Evolutionary conservation across 257 asterid species (phyloP).

Genomic region (Gentiana dahurica): DNA sequence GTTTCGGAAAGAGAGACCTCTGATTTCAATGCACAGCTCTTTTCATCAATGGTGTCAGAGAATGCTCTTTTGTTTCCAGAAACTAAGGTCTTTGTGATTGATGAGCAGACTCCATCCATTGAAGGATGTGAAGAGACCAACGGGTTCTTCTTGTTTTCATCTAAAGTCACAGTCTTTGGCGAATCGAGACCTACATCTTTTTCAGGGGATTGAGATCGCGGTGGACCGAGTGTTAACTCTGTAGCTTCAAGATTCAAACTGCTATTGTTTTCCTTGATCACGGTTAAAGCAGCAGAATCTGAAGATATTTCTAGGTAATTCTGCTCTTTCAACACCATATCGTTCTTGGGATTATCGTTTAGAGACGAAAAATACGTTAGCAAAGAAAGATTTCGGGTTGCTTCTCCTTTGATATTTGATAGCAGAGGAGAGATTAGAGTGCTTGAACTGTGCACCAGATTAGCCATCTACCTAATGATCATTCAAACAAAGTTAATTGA

Average conservation of each 20-base stretch:
- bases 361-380: constrained; percentile 45
- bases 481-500: no score
- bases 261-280: constrained; percentile 29
- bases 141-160: constrained; percentile 64
- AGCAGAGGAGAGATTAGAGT: constrained; percentile 39
- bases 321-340: constrained; percentile 42
- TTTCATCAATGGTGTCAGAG: constrained; percentile 57
- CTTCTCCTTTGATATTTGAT: constrained; percentile 42
- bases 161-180: constrained; percentile 29
- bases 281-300: constrained; percentile 32
- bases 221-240: constrained; percentile 81
- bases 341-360: constrained; percentile 28
- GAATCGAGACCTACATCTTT: constrained; percentile 31
- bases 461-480: no score
- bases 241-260: constrained; percentile 63
- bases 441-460: no score
- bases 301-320: constrained; percentile 64
- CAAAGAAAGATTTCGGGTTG: constrained; percentile 26
- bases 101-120: constrained; percentile 39
- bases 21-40: constrained; percentile 53
- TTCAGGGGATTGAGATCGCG: constrained; percentile 80
- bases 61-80: constrained; percentile 75
- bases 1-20: constrained; percentile 30
- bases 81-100: constrained; percentile 24
- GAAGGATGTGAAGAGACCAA: constrained; percentile 63